Base-by-base conservation (phyloP, 305 asterid species). In the Ilex paraguariensis region DNA sequence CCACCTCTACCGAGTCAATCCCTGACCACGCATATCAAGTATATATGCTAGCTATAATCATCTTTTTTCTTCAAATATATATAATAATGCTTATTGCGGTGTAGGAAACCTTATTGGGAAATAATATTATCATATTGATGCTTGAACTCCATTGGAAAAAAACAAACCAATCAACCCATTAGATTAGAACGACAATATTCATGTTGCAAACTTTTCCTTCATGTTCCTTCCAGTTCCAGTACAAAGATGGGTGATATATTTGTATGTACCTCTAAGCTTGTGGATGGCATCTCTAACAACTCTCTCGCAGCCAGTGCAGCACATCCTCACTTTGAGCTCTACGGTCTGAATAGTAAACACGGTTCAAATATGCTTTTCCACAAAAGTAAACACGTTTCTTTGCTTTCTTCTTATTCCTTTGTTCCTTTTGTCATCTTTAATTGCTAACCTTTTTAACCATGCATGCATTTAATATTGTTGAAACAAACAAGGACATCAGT, bases 291-390 rank as follows among this genome's bases (percentile, higher is more conserved):
- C 98, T 66, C 74, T 84, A 63, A 91, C 96, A 66, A 91, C 80
- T 70, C 95, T 84, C 66, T 84, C 98, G 66, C 98, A 91, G 3
- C 98, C 98, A 39, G 75, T 78, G 78, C 98, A 91, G 68, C 98
- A 91, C 98, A 91, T 91, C 85, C 98, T 82, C 55, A 86, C 98
- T 82, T 88, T 88, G 59, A 91, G 91, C 77, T 91, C 98, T 75
- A 91, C 91, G 2, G 92, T 88, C 98, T 88, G 75, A 42, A 63
- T 75, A 78, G 63, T 64, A 14, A 40, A 11, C 61, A 50, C 42
- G 44, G 36, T 32, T 56, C 6, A 62, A 69, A 66, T 54, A 71
- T 60, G 55, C 45, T 66, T 70, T 63, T 70, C 51, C 68, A 72
- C 51, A 40, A 54, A 60, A 45, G 58, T 21, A 68, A n/a, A 48